Evolutionary conservation across 1,284 basidiomycete species (phyloP).

Genomic region (Leucocoprinus gongylophorus): DNA sequence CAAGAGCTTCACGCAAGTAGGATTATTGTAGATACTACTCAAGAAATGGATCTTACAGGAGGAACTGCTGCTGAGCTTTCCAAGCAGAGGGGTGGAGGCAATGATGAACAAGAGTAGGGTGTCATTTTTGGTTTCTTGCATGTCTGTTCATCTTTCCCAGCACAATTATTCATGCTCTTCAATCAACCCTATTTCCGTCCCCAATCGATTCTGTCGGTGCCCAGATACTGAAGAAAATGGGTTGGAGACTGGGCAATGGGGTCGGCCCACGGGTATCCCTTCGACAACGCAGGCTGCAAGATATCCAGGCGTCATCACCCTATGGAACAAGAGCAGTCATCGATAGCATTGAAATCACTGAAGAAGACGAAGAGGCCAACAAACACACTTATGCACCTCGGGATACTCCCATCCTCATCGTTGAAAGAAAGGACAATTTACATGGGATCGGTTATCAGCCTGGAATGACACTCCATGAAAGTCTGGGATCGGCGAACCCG

Average conservation of each 20-base stretch:
- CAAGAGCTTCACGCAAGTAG: conserved; percentile 69
- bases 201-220: conserved; percentile 72
- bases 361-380: conserved; percentile 69
- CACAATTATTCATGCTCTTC: conserved; percentile 53
- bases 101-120: conserved; percentile 57
- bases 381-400: conserved; percentile 85
- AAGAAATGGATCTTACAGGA: conserved; percentile 63
- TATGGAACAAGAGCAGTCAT: conserved; percentile 29
- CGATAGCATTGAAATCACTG: conserved; percentile 37
- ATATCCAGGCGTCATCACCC: conserved; percentile 38
- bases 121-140: conserved; percentile 2
- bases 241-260: conserved; percentile 90
- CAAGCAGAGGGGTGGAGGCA: conserved; percentile 27
- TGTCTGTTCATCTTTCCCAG: conserved; percentile 29
- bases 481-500: conserved; percentile 33
- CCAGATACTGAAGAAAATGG: conserved; percentile 87
- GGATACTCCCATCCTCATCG: conserved; percentile 62
- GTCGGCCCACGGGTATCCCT: conserved; percentile 87
- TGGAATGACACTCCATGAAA: conserved; percentile 58
- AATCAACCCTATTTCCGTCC: conserved; percentile 52
- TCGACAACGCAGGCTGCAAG: conserved; percentile 66
- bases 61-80: conserved; percentile 47
- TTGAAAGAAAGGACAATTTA: conserved; percentile 65
- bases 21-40: conserved; percentile 68
- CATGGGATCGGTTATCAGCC: conserved; percentile 77